phyloP scores from a whole-genome alignment of 176 grass and related monocot genomes.

The Ensete glaucum region DNA sequence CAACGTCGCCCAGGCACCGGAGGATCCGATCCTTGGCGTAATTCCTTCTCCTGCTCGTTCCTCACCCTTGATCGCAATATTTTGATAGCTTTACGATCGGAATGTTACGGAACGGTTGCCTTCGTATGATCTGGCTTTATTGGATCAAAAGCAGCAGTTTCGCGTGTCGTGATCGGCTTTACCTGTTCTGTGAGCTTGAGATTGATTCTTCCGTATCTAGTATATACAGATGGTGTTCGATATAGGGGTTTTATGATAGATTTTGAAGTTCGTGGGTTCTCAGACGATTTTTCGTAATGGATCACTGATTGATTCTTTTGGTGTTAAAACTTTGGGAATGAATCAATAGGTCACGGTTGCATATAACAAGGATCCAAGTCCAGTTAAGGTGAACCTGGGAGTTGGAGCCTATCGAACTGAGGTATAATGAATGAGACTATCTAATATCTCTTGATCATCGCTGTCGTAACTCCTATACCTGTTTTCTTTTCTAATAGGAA shows the following conservation, averaged over 20 bases:
- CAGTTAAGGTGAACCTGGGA: conserved; percentile 81
- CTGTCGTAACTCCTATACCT: background rate
- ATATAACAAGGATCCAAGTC: conserved; percentile 94
- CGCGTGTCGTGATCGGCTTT: conserved; percentile 11
- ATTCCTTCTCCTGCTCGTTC: background rate
- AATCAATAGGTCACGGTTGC: conserved; percentile 73
- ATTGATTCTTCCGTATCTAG: background rate
- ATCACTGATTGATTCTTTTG: background rate
- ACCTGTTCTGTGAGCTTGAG: conserved; percentile 18
- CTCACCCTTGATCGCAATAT: background rate
- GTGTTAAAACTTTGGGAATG: background rate
- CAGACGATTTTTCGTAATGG: background rate
- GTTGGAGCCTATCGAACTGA: conserved; percentile 97
- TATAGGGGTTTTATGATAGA: no score
- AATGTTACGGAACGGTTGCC: background rate
- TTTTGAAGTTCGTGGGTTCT: background rate
- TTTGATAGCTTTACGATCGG: background rate
- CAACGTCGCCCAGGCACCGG: conserved; percentile 56
- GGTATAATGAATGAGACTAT: conserved; percentile 31
- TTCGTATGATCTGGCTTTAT: background rate
- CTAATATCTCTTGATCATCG: background rate
- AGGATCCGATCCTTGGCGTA: conserved; percentile 97
- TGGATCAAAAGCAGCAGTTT: background rate
- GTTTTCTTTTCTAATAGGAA: conserved; percentile 45
- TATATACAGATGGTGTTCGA: background rate